Conservation (phyloP, 2,329 filamentous ascomycete genomes). For the Trichophyton simii region DNA sequence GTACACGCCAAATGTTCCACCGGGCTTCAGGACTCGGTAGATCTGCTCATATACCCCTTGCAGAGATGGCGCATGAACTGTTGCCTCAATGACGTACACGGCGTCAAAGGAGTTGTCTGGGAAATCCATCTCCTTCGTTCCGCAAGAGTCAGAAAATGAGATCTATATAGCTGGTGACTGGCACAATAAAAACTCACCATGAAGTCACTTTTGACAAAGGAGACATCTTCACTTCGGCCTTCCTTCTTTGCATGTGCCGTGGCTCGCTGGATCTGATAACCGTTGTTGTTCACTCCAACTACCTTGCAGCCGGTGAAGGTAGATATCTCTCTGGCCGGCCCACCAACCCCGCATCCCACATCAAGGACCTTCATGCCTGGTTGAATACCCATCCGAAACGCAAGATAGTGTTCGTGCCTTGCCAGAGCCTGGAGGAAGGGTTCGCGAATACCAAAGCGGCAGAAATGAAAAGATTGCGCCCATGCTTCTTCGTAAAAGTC, state of each 20-base stretch:
- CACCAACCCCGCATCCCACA: constrained; percentile 91
- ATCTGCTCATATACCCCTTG: constrained; percentile 91
- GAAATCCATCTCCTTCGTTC: constrained; percentile 71
- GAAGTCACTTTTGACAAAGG: constrained; percentile 90
- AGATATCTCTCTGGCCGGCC: constrained; percentile 86
- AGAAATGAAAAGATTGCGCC: constrained; percentile 95
- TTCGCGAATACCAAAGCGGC: constrained; percentile 78
- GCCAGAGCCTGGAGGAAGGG: constrained; percentile 82
- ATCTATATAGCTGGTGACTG: too few relatives aligned
- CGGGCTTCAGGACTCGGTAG: constrained; percentile 87
- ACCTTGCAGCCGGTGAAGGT: constrained; percentile 87
- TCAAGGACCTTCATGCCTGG: constrained; percentile 83
- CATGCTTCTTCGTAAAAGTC: constrained; percentile 95
- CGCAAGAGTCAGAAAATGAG: background rate
- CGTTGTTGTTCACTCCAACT: constrained; percentile 93
- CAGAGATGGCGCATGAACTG: constrained; percentile 80
- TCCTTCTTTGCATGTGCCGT: constrained; percentile 71
- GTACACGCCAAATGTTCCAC: constrained; percentile 90
- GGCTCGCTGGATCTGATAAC: constrained; percentile 94
- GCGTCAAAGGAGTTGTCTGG: constrained; percentile 84
- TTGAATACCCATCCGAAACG: constrained; percentile 72
- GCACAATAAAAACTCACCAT: constrained; percentile 37
- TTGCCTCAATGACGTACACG: constrained; percentile 94
- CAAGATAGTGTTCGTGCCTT: constrained; percentile 95
- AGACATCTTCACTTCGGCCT: constrained; percentile 63